Evolutionary conservation across 139 green algal species (phyloP).

Genomic region (Chlamydomonas sp.): DNA sequence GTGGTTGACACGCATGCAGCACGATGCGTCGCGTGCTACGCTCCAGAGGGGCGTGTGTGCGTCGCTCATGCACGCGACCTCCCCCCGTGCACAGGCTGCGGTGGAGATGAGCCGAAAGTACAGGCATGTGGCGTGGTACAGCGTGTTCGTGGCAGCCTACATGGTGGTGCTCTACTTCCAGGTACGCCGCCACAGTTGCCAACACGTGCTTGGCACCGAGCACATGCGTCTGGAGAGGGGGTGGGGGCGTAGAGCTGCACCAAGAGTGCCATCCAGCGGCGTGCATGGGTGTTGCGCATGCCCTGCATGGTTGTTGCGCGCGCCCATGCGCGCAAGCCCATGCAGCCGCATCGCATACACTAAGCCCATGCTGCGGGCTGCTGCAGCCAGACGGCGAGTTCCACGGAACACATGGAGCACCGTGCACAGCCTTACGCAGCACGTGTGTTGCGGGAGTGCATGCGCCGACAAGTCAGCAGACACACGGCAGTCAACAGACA

Average conservation of each 20-base stretch:
- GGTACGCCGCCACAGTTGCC: constrained; percentile 31
- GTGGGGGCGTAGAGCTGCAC: neutral
- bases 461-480: too few relatives aligned
- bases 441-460: too few relatives aligned
- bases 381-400: too few relatives aligned
- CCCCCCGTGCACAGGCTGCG: constrained; percentile 38
- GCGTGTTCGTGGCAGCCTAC: constrained; percentile 59
- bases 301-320: neutral
- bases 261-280: neutral
- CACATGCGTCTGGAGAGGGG: neutral
- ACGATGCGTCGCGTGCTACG: too few relatives aligned
- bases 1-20: neutral
- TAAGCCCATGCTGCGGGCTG: too few relatives aligned
- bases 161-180: constrained; percentile 63
- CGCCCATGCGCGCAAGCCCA: too few relatives aligned
- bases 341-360: too few relatives aligned
- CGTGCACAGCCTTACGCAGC: too few relatives aligned
- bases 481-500: too few relatives aligned
- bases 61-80: neutral
- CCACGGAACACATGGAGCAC: too few relatives aligned
- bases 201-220: neutral
- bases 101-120: constrained; percentile 60
- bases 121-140: constrained; percentile 54
- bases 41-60: neutral
- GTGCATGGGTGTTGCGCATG: neutral